Evolutionary conservation across 139 green algal genomes (phyloP), one percentile per base, ranked within the genome.

Genomic region (Chlamydomonas schloesseri): DNA sequence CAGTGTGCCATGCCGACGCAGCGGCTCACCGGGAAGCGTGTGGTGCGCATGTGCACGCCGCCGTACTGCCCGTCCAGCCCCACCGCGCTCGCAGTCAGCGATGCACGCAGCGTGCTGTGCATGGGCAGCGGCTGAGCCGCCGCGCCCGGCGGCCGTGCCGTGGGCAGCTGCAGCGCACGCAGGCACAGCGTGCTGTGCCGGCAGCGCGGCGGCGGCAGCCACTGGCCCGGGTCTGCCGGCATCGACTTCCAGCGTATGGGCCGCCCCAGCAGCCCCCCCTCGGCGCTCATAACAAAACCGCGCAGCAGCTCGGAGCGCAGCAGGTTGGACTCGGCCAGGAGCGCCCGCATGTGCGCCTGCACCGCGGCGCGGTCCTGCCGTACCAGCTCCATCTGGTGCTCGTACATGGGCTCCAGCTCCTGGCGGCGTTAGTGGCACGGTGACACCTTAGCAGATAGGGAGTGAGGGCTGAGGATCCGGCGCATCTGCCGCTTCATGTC

Each of bases 101-200:
- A 24, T 15, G 53, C n/a, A 33, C 74, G 74, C 76, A 83, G 28
- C 21, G 76, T 73, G 36, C 60, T 72, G 62, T 72, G 57, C 76
- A 73, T 37, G 0, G 76, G 76, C 60, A 83, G 76, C 57, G 24
- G 57, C 17, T 11, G 57, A 24, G 20, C 68, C 3, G 68, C 34
- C 18, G 21, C 34, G 68, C 18, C 18, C 3, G 68, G 68, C 5
- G 14, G 26, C 33, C 13, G 68, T 0, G 37, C 24, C 47, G 33
- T 26, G 24, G 76, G 68, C 55, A 75, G 78, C 65, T 89, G 76
- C 31, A 93, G 62, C 23, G 9, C 53, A 0, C 73, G 82, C 34
- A 92, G 73, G 69, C 15, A 82, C 50, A 89, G 68, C 2, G 83
- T 67, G 62, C n/a, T 78, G 72, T 93, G 90, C 31, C 90, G 82